Evolutionary conservation across 169 alveolate genomes (phyloP).

Genomic region (Babesia ovis): DNA sequence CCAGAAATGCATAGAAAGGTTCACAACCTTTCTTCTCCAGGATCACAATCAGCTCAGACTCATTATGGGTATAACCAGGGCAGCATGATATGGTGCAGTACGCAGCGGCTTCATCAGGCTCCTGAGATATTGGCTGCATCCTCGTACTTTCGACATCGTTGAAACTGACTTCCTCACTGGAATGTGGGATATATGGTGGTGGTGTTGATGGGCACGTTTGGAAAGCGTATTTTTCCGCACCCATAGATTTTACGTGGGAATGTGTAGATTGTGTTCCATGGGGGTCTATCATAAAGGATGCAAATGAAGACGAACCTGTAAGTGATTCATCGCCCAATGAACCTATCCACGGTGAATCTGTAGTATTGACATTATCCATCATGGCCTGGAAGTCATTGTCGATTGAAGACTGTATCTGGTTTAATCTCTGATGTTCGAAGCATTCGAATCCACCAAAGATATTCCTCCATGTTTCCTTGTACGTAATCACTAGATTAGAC

Average conservation of each 20-base stretch:
- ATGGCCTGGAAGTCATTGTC: constrained; percentile 17
- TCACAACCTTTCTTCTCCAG: constrained; percentile 39
- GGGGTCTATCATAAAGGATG: background rate
- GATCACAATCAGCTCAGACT: constrained; percentile 28
- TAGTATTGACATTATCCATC: background rate
- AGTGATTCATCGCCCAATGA: constrained; percentile 7
- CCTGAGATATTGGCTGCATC: background rate
- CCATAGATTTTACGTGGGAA: background rate
- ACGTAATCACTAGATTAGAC: constrained; percentile 5
- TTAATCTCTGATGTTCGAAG: background rate
- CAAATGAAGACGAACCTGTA: background rate
- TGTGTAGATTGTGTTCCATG: background rate
- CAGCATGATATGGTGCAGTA: background rate
- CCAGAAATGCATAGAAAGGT: constrained; percentile 44
- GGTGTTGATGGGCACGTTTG: background rate
- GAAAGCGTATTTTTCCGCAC: background rate
- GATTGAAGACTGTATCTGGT: background rate
- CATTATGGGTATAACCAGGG: constrained; percentile 21
- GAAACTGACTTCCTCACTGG: no score
- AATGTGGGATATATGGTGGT: background rate
- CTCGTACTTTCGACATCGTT: background rate
- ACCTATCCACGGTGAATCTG: constrained; percentile 7
- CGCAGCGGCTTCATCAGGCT: background rate
- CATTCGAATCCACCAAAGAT: constrained; percentile 31
- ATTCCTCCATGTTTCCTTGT: constrained; percentile 23